Conservation (phyloP, 331 rosid genomes). For the Stylosanthes scabra region DNA sequence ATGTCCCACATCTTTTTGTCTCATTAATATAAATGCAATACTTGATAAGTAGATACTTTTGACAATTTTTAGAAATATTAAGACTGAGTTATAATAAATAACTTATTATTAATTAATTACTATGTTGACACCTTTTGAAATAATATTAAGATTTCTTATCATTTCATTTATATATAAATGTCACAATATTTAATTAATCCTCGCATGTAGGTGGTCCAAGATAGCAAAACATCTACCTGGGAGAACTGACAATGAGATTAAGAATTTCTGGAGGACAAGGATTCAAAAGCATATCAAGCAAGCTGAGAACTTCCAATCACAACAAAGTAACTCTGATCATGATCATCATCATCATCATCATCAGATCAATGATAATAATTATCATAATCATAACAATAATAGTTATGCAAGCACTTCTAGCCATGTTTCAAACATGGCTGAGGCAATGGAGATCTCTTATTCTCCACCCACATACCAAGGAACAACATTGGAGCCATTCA, state of each 20-base stretch:
- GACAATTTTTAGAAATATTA: not conserved
- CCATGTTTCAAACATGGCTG: conserved; percentile 45
- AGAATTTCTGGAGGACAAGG: conserved; percentile 98
- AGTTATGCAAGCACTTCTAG: conserved; percentile 47
- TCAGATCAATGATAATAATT: conserved; percentile 22
- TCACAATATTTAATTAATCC: conserved; percentile 23
- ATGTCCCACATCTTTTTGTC: too few relatives aligned
- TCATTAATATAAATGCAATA: not conserved
- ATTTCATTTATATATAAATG: not conserved
- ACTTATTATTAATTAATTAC: too few relatives aligned
- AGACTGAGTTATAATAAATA: not conserved
- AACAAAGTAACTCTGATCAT: conserved; percentile 51
- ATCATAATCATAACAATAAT: conserved; percentile 11
- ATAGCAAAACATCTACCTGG: conserved; percentile 97
- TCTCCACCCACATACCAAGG: conserved; percentile 53
- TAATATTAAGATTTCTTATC: not conserved
- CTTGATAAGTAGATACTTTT: not conserved
- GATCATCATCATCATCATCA: conserved; percentile 38
- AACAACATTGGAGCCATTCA: conserved; percentile 49
- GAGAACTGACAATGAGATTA: conserved; percentile 95
- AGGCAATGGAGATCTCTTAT: conserved; percentile 55
- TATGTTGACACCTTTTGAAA: not conserved
- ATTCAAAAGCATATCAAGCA: conserved; percentile 96
- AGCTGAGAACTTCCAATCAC: conserved; percentile 56
- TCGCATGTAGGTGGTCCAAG: conserved; percentile 96